phyloP scores from a whole-genome alignment of 352 stramenopile species.

The Pythium vanterpoolii region DNA sequence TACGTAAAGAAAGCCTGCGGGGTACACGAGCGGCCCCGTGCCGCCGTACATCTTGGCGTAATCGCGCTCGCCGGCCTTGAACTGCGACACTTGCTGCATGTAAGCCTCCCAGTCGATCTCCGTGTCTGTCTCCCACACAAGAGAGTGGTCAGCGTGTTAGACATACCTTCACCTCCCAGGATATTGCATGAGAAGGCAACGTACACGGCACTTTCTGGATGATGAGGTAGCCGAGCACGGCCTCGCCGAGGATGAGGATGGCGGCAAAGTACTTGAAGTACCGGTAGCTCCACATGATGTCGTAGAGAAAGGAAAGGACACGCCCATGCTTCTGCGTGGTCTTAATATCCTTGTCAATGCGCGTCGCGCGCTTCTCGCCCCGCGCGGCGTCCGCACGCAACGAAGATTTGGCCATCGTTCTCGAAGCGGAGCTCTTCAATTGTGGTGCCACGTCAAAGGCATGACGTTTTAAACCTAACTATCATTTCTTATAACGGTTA shows the following conservation, averaged over 20 bases:
- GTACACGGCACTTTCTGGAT: constrained; percentile 79
- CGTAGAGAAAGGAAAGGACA: constrained; percentile 72
- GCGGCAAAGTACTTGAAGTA: constrained; percentile 71
- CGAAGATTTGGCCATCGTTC: constrained; percentile 9
- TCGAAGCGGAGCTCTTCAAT: neutral
- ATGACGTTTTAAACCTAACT: neutral
- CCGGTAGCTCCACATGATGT: constrained; percentile 86
- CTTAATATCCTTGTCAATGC: constrained; percentile 87
- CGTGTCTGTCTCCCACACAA: constrained; percentile 74
- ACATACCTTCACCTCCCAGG: neutral
- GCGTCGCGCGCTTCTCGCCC: constrained; percentile 51
- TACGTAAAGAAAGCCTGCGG: constrained; percentile 97
- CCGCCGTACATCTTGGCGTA: constrained; percentile 95
- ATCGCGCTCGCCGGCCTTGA: constrained; percentile 92
- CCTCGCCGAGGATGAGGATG: constrained; percentile 53
- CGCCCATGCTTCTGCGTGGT: constrained; percentile 65
- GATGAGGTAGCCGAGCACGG: constrained; percentile 64
- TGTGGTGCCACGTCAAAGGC: constrained; percentile 16
- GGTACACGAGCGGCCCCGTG: constrained; percentile 98
- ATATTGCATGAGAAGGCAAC: neutral
- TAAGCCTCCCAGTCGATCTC: constrained; percentile 99
- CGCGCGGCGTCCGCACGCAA: neutral
- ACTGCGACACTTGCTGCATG: constrained; percentile 96
- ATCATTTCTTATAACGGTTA: neutral
- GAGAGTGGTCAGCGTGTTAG: constrained; percentile 5